phyloP scores from a whole-genome alignment of 1,284 basidiomycete species.

The Tylopilus sp. region DNA sequence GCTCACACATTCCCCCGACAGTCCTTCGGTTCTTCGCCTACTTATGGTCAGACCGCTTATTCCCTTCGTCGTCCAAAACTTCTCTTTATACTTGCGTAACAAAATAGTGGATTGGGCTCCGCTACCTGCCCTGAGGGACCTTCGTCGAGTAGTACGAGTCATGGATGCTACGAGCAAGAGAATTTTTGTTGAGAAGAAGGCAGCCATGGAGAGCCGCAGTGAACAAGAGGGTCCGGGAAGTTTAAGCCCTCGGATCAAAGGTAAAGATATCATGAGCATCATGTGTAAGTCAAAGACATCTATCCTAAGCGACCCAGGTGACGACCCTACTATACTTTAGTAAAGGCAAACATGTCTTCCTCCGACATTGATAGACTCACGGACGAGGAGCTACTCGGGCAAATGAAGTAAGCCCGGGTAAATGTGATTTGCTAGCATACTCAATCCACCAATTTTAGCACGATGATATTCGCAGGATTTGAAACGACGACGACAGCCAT shows the following conservation, averaged over 20 bases:
- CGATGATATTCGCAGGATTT: constrained; percentile 37
- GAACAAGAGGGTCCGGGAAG: constrained; percentile 19
- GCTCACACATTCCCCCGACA: constrained; percentile 17
- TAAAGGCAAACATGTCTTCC: constrained; percentile 32
- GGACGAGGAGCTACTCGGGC: constrained; percentile 34
- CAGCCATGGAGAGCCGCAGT: constrained; percentile 21
- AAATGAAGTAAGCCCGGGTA: constrained; percentile 29
- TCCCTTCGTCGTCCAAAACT: constrained; percentile 44
- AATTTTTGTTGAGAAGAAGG: constrained; percentile 40
- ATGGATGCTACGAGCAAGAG: constrained; percentile 45
- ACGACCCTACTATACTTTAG: constrained; percentile 19
- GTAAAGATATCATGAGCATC: constrained; percentile 49
- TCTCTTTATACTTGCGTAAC: constrained; percentile 42
- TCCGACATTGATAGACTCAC: constrained; percentile 30
- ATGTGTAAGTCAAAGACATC: constrained; percentile 37
- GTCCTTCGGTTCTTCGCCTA: constrained; percentile 45
- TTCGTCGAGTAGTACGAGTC: constrained; percentile 45
- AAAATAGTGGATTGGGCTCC: constrained; percentile 45
- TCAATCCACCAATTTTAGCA: constrained; percentile 20
- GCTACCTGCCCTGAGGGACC: constrained; percentile 38
- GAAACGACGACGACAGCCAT: constrained; percentile 40
- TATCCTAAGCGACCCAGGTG: not conserved
- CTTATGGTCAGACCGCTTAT: constrained; percentile 46
- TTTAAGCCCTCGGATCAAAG: constrained; percentile 17
- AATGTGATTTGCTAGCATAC: not conserved